Evolutionary conservation across 2,329 filamentous ascomycete species (phyloP).

Genomic region (Podosphaera xanthii): DNA sequence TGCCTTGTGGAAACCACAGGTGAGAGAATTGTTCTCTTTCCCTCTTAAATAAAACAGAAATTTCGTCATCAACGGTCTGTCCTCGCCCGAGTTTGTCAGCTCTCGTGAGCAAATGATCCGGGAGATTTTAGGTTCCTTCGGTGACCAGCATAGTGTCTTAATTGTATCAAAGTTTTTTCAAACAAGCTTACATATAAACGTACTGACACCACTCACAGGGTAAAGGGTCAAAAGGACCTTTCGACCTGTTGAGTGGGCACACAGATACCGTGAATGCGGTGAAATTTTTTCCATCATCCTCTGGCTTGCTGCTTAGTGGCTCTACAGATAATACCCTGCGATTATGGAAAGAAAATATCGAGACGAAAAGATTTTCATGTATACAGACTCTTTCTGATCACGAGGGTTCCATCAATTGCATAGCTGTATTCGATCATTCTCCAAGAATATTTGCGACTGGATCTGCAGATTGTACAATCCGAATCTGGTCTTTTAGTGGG

Average conservation of each 20-base stretch:
- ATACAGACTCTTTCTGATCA: slow-evolving; percentile 38
- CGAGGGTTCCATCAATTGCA: slow-evolving; percentile 51
- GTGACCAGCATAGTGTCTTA: too few relatives aligned
- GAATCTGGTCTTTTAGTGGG: slow-evolving; percentile 40
- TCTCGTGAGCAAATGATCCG: too few relatives aligned
- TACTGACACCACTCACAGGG: slow-evolving; percentile 5
- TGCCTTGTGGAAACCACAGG: slow-evolving; percentile 64
- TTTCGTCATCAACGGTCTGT: neutral
- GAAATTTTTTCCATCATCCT: slow-evolving; percentile 40
- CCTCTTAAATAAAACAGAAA: neutral
- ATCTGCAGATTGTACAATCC: slow-evolving; percentile 52
- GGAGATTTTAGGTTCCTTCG: too few relatives aligned
- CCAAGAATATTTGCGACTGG: slow-evolving; percentile 45
- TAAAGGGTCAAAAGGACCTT: slow-evolving; percentile 29
- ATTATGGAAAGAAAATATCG: slow-evolving; percentile 37
- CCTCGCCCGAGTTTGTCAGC: neutral
- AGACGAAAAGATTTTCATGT: slow-evolving; percentile 14
- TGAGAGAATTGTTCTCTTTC: slow-evolving; percentile 16
- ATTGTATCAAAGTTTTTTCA: neutral
- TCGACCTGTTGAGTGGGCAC: slow-evolving; percentile 49
- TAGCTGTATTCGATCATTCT: slow-evolving; percentile 20
- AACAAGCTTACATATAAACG: neutral
- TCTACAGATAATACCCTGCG: slow-evolving; percentile 58
- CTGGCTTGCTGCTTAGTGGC: slow-evolving; percentile 49
- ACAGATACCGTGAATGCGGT: slow-evolving; percentile 62